Conservation (phyloP, 495 filamentous ascomycete genomes). For the Penicillium flavigenum region DNA sequence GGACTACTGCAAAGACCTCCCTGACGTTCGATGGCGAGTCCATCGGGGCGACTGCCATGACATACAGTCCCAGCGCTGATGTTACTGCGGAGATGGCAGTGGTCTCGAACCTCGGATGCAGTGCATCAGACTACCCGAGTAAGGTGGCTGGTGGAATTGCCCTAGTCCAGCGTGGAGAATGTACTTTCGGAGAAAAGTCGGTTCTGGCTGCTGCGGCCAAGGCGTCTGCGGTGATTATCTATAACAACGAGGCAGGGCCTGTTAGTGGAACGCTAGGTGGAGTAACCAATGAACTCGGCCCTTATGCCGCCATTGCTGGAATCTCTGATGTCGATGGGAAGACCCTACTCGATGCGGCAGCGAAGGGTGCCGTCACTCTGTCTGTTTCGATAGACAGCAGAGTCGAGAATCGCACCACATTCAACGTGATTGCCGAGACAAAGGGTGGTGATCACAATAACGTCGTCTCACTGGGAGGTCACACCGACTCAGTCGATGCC, state of each 20-base stretch:
- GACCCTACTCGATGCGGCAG: slow-evolving; percentile 42
- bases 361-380: slow-evolving; percentile 32
- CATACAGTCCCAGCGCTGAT: slow-evolving; percentile 50
- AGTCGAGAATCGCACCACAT: slow-evolving; percentile 50
- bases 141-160: slow-evolving; percentile 57
- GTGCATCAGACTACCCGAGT: slow-evolving; percentile 54
- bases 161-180: slow-evolving; percentile 61
- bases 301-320: slow-evolving; percentile 52
- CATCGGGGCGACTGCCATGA: slow-evolving; percentile 35
- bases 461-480: slow-evolving; percentile 61
- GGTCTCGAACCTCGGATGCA: slow-evolving; percentile 58
- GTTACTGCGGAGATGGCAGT: slow-evolving; percentile 44
- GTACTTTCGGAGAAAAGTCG: slow-evolving; percentile 61
- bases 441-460: slow-evolving; percentile 65
- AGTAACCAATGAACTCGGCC: slow-evolving; percentile 44
- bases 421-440: slow-evolving; percentile 69
- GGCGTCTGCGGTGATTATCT: slow-evolving; percentile 59
- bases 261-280: slow-evolving; percentile 56
- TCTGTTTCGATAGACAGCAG: slow-evolving; percentile 37
- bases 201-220: slow-evolving; percentile 57
- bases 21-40: slow-evolving; percentile 30
- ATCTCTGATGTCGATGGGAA: slow-evolving; percentile 54
- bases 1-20: slow-evolving; percentile 30
- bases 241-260: slow-evolving; percentile 60
- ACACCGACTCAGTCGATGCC: slow-evolving; percentile 66